These are phyloP conservation scores for Sporisorium graminicola DNA, from an alignment of 1,284 basidiomycete genomes.

Conservation along the genomic window DNA sequence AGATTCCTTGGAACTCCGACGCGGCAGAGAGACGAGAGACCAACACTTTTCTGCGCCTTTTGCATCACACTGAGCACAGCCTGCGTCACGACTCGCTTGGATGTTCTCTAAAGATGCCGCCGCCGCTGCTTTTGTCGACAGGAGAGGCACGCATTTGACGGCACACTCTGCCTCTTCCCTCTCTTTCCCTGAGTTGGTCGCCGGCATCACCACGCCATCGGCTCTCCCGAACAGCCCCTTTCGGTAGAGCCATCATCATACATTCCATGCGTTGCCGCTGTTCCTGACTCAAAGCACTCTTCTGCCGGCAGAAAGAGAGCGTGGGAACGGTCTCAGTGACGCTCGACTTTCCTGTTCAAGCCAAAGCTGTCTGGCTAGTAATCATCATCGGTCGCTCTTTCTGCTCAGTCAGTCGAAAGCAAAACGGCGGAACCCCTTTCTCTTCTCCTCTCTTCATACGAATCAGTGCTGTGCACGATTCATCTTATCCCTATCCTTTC, in stretches of 20 bases:
- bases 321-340: neutral
- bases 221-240: neutral
- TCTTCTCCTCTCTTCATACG: neutral
- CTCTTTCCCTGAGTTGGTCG: neutral
- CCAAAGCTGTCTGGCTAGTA: neutral
- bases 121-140: neutral
- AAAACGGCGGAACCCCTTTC: neutral
- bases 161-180: too few relatives aligned
- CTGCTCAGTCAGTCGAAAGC: neutral
- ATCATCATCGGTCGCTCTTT: neutral
- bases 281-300: conserved; percentile 1
- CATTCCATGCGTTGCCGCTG: neutral
- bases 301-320: neutral
- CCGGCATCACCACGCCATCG: neutral
- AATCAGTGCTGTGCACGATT: conserved; percentile 18
- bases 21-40: conserved; percentile 12
- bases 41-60: conserved; percentile 9
- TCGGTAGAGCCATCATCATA: neutral
- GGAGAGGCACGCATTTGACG: neutral
- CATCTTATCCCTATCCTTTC: neutral
- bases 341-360: neutral
- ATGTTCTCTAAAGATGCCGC: conserved; percentile 10
- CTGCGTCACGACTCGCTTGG: neutral
- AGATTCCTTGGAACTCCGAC: conserved; percentile 27
- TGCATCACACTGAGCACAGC: conserved; percentile 6